Percentiles rank a stretch among this genome's conserved stretches.
Conservation (phyloP, 2,329 filamentous ascomycete genomes). For the Exophiala dermatitidis region DNA sequence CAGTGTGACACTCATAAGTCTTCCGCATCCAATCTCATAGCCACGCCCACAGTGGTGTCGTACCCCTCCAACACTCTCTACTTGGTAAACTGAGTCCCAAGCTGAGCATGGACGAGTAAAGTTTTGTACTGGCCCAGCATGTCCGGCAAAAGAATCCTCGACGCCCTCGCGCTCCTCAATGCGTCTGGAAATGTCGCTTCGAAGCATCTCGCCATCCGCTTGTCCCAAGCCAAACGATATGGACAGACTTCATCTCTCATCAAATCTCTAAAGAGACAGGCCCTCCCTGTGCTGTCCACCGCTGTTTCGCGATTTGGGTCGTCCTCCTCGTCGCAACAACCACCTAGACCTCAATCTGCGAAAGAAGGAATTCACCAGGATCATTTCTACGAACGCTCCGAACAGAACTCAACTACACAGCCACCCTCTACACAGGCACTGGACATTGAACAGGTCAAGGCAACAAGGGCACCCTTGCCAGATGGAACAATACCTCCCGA, state of each 20-base stretch:
- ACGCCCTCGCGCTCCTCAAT: slow-evolving; percentile 62
- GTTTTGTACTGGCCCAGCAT: slow-evolving; percentile 30
- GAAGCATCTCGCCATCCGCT: slow-evolving; percentile 54
- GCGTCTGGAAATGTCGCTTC: slow-evolving; percentile 61
- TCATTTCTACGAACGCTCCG: slow-evolving; percentile 44
- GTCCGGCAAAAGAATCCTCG: slow-evolving; percentile 58
- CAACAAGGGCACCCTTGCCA: slow-evolving; percentile 39
- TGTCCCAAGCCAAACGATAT: slow-evolving; percentile 56
- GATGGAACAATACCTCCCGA: slow-evolving; percentile 45
- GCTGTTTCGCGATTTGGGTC: slow-evolving; percentile 31
- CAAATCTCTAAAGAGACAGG: slow-evolving; percentile 51
- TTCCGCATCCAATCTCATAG: too few species aligned
- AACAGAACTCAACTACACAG: slow-evolving; percentile 36
- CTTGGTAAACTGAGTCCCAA: neutral
- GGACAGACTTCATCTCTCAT: slow-evolving; percentile 58
- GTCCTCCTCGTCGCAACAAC: slow-evolving; percentile 30
- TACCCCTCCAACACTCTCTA: too few species aligned
- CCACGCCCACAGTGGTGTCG: too few species aligned
- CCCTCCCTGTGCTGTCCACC: slow-evolving; percentile 14
- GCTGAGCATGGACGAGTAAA: slow-evolving; percentile 5
- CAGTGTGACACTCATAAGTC: too few species aligned
- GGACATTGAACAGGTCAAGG: slow-evolving; percentile 42
- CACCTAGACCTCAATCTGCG: slow-evolving; percentile 8
- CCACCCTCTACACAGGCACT: slow-evolving; percentile 36
- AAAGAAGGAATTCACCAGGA: slow-evolving; percentile 43